Base-by-base conservation (phyloP, 495 filamentous ascomycete genomes). In the Astrocystis sublimbata region DNA sequence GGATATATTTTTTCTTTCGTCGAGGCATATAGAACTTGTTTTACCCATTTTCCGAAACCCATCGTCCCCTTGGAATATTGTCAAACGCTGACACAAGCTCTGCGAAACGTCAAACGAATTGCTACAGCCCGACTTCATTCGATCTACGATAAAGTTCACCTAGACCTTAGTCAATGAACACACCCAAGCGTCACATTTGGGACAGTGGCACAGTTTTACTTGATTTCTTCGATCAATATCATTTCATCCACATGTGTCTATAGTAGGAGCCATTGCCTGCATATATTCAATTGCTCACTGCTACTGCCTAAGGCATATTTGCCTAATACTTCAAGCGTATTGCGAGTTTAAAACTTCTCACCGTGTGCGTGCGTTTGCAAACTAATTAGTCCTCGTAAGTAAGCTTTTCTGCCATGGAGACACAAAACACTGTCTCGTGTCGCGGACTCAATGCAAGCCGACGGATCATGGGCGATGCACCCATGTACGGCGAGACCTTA, bases 401-500 rank as follows among this genome's bases (percentile, higher is more conserved):
- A n/a, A n/a, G n/a, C n/a, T n/a, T n/a, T n/a, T n/a, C n/a, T n/a
- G n/a, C n/a, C n/a, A 10, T 19, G 47, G 45, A 35, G 19, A 19
- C 19, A 1, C 23, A 4, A 9, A 28, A 9, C 43, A 12, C 43
- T 28, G 38, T 38, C 36, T 43, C 58, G 45, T 28, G 43, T 61
- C 15, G 63, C 61, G 26, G 61, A 60, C 28, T 57, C 53, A 13
- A 17, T 17, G 23, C 58, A 8, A 38, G 5, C 30, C 38, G 67
- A 2, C 77, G 73, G 75, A 52, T 58, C 9, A 28, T 47, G 5
- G 62, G 73, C 9, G 78, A 78, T 58, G 56, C 58, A 0, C 33
- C 61, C 5, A 58, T 70, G 6, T 80, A 77, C 60, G 73, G 73
- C 2, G 64, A 62, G 50, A 58, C 75, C 79, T 60, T 52, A 69